phyloP scores from a whole-genome alignment of 2,329 filamentous ascomycete species.

The Nigrospora sphaerica region DNA sequence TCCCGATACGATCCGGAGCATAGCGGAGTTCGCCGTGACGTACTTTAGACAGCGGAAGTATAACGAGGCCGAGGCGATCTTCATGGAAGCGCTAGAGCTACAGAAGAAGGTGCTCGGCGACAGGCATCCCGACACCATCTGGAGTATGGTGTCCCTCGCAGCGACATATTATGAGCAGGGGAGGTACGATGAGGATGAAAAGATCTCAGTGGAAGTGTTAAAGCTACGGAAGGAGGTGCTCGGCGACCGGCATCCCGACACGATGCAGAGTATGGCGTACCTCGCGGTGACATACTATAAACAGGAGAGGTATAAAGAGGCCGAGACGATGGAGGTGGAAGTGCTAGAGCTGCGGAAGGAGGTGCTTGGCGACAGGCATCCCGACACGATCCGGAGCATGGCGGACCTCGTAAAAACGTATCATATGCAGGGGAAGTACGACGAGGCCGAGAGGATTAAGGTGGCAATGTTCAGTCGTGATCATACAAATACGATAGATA shows the following conservation, averaged over 20 bases:
- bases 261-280: background rate
- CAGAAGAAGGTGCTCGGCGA: constrained; percentile 11
- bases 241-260: constrained; percentile 3
- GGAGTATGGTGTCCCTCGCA: constrained; percentile 14
- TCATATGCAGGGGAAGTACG: constrained; percentile 2
- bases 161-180: constrained; percentile 6
- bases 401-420: constrained; percentile 11
- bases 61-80: constrained; percentile 4
- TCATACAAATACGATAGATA: no score
- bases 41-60: constrained; percentile 5
- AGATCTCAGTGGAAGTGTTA: background rate
- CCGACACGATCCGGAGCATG: constrained; percentile 14
- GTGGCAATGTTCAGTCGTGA: background rate
- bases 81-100: no score
- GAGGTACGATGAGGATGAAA: constrained; percentile 3
- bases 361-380: constrained; percentile 15
- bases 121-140: constrained; percentile 15
- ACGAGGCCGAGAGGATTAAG: constrained; percentile 2
- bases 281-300: constrained; percentile 12
- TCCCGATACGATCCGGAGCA: constrained; percentile 1
- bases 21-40: constrained; percentile 10
- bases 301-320: constrained; percentile 3
- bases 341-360: constrained; percentile 7
- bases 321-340: constrained; percentile 4
- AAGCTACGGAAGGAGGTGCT: background rate